Conservation (phyloP, 441 rosid genomes). For the Erodium moschatum region DNA sequence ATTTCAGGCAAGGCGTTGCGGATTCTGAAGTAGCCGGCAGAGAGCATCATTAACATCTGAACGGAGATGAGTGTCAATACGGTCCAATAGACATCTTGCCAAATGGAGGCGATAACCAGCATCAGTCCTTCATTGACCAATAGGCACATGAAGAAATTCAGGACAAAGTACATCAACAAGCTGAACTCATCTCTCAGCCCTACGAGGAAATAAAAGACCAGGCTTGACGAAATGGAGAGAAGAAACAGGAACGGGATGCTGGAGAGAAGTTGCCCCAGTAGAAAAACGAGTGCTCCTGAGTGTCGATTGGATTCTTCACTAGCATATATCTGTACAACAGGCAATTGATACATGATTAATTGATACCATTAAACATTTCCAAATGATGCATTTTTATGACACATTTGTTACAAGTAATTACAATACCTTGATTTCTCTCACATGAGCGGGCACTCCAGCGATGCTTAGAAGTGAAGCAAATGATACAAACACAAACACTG, state of each 20-base stretch:
- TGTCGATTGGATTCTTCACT: conserved; percentile 83
- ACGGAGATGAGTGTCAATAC: conserved; percentile 48
- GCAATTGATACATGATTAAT: neutral
- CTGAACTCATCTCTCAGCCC: conserved; percentile 85
- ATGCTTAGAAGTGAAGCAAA: conserved; percentile 82
- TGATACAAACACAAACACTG: conserved; percentile 72
- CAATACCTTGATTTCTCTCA: conserved; percentile 74
- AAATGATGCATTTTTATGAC: neutral
- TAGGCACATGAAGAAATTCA: conserved; percentile 86
- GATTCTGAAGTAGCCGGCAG: conserved; percentile 88
- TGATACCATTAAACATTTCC: neutral
- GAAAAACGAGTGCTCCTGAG: conserved; percentile 81
- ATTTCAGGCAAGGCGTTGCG: conserved; percentile 75
- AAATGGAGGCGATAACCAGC: conserved; percentile 56
- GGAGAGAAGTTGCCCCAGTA: conserved; percentile 83
- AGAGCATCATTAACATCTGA: conserved; percentile 93
- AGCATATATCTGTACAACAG: conserved; percentile 50
- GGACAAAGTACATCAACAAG: conserved; percentile 94
- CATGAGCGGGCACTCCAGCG: conserved; percentile 64
- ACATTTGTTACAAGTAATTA: neutral
- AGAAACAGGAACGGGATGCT: conserved; percentile 97
- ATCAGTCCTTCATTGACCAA: conserved; percentile 83
- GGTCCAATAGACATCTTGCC: conserved; percentile 77
- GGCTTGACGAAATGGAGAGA: conserved; percentile 89
- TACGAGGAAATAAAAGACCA: conserved; percentile 82